Conservation (phyloP, 768 basidiomycete species). For the Pisolithus albus region DNA sequence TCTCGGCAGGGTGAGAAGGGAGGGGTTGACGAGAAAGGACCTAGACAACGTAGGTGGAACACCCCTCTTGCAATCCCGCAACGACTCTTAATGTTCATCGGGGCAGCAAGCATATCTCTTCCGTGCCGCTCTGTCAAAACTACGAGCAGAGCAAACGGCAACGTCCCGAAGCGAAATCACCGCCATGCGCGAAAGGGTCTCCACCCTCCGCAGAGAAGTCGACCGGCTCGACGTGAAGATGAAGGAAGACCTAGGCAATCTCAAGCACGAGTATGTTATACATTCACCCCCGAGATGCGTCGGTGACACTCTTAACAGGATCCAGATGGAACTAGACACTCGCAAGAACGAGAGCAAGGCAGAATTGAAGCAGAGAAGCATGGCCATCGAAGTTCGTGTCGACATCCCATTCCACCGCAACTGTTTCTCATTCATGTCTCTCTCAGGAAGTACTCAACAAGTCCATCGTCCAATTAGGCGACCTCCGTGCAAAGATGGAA, state of each 20-base stretch:
- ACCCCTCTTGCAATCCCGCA: neutral
- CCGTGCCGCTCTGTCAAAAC: constrained; percentile 85
- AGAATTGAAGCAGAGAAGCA: constrained; percentile 79
- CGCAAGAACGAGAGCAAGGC: constrained; percentile 85
- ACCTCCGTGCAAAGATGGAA: constrained; percentile 74
- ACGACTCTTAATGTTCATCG: neutral
- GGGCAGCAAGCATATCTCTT: constrained; percentile 91
- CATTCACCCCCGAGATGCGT: neutral
- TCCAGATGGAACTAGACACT: constrained; percentile 94
- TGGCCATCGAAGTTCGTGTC: constrained; percentile 66
- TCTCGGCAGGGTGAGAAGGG: constrained; percentile 59
- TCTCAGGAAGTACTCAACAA: constrained; percentile 69
- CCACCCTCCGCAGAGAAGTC: constrained; percentile 79
- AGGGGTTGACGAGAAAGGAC: constrained; percentile 70
- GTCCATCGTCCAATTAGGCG: constrained; percentile 64
- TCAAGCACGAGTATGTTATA: constrained; percentile 81
- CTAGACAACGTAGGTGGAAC: constrained; percentile 63
- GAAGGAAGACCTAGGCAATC: constrained; percentile 83
- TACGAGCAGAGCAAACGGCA: constrained; percentile 79
- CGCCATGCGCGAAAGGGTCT: constrained; percentile 66
- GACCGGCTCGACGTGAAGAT: constrained; percentile 83
- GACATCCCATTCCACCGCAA: neutral
- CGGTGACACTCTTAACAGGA: constrained; percentile 39
- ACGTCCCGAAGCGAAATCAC: constrained; percentile 79
- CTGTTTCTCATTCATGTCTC: neutral